Conservation (phyloP, 2,329 filamentous ascomycete species). For the Paracorniculantispora psalliotae region DNA sequence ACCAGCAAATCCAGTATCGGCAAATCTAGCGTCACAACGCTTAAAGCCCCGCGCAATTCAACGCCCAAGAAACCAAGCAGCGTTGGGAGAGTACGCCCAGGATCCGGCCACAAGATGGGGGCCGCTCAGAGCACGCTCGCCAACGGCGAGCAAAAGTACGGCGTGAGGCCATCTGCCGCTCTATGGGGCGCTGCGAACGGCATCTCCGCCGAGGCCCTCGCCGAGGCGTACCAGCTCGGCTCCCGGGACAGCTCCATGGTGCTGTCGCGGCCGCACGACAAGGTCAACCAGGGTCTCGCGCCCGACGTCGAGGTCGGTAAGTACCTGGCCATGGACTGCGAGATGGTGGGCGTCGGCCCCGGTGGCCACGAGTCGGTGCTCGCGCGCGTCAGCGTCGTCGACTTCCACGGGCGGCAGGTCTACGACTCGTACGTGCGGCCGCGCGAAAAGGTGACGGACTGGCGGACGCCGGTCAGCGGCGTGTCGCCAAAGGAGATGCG, state of each 20-base stretch:
- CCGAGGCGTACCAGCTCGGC: conserved; percentile 57
- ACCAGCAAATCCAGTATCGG: background rate
- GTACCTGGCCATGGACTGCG: conserved; percentile 91
- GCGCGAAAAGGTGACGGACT: conserved; percentile 76
- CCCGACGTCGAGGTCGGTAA: conserved; percentile 69
- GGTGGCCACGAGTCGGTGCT: conserved; percentile 68
- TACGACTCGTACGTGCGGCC: conserved; percentile 91
- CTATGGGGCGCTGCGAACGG: conserved; percentile 58
- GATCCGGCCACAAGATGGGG: conserved; percentile 46
- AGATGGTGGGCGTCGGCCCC: conserved; percentile 89
- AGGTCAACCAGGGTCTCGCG: conserved; percentile 60
- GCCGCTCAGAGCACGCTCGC: conserved; percentile 46
- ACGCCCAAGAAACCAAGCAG: conserved; percentile 9
- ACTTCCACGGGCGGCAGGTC: conserved; percentile 86
- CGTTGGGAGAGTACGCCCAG: no score
- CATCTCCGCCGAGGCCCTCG: conserved; percentile 55
- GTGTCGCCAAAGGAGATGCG: conserved; percentile 70
- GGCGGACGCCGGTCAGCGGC: conserved; percentile 82
- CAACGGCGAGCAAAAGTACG: conserved; percentile 32
- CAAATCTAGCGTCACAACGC: background rate
- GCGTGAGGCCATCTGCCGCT: conserved; percentile 49
- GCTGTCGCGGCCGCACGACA: conserved; percentile 42
- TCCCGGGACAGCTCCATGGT: conserved; percentile 43
- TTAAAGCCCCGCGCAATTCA: conserved; percentile 1
- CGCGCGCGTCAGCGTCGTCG: conserved; percentile 83